Conservation (phyloP, 352 stramenopile species). For the Globisporangium cylindrosporum region DNA sequence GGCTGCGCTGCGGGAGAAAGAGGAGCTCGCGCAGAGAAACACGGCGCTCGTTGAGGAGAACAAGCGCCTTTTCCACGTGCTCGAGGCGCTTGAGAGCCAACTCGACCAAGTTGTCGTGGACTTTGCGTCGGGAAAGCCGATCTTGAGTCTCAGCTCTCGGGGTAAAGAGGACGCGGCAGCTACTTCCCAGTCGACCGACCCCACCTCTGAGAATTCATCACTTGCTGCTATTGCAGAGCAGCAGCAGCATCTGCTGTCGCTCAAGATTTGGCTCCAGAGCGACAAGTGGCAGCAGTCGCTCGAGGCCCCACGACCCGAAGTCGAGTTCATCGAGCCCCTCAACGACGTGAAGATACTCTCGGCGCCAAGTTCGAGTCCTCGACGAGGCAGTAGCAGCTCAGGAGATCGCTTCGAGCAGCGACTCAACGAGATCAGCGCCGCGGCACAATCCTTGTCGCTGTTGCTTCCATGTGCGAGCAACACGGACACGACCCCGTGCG, state of each 20-base stretch:
- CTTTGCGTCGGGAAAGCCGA: slow-evolving; percentile 30
- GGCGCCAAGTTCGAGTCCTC: not conserved
- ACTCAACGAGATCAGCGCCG: not conserved
- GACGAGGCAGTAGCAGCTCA: not conserved
- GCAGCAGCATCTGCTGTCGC: slow-evolving; percentile 19
- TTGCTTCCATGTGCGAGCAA: slow-evolving; percentile 3
- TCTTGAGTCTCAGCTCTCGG: slow-evolving; percentile 28
- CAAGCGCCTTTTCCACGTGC: slow-evolving; percentile 39
- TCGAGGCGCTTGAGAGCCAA: slow-evolving; percentile 45
- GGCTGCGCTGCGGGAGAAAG: slow-evolving; percentile 13
- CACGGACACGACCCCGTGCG: slow-evolving; percentile 29
- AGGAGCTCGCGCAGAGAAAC: slow-evolving; percentile 37
- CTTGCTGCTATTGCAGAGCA: not conserved
- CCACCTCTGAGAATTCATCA: not conserved
- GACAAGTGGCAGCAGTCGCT: slow-evolving; percentile 44
- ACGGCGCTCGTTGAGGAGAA: slow-evolving; percentile 48
- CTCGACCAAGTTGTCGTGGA: slow-evolving; percentile 47
- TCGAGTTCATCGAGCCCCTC: slow-evolving; percentile 1
- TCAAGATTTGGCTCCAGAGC: slow-evolving; percentile 60
- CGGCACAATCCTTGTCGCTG: not conserved
- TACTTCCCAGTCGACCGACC: not conserved
- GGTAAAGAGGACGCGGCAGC: not conserved
- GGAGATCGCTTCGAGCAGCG: not conserved
- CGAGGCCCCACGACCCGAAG: slow-evolving; percentile 19
- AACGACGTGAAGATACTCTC: not conserved